Evolutionary conservation across 192 early-diverging fungal genomes (phyloP), one percentile per base, ranked within the genome.

Genomic region (Coemansia sp.): DNA sequence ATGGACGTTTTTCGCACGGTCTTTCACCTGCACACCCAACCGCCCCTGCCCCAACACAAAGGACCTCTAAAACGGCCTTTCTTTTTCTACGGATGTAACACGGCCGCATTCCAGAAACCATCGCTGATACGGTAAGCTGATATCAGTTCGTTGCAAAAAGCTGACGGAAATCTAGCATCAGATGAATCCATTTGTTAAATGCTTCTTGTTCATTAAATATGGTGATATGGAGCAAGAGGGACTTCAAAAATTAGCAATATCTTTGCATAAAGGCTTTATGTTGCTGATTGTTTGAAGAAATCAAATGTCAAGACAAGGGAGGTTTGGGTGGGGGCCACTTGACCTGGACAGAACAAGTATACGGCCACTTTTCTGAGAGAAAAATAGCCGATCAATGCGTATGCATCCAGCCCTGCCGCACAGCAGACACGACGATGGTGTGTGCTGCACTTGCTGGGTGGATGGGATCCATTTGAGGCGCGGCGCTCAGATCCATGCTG

Each of bases 221-320:
- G 34, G 10, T 7, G 40, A 18, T 4, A 43, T 18, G 40, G 18
- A 4, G 40, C 40, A 43, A 43, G 40, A 43, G 40, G 8, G 35
- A 12, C 35, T 12, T 3, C 35, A 3, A 7, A 20, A n/a, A 46
- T 23, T 16, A 26, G 21, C 25, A 26, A 10, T 26, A 9, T 51
- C 23, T 28, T 51, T 26, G 7, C 48, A 51, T 7, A 51, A 51
- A 9, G 8, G 25, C 5, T 28, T 51, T 3, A 10, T 26, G 9
- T 51, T 51, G 25, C 25, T 26, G 23, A 51, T 51, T 23, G 48
- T 51, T 26, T 51, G 25, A 51, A 51, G 48, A 51, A 51, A 51
- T 51, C 48, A 51, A 26, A 26, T 26, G 48, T 51, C 48, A 51
- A 51, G 21, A 7, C 21, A 26, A 25, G 9, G 4, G 16, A 25